These are phyloP conservation scores for Hanseniaspora jakobsenii DNA, from an alignment of 805 yeast species.

Conservation along the genomic window DNA sequence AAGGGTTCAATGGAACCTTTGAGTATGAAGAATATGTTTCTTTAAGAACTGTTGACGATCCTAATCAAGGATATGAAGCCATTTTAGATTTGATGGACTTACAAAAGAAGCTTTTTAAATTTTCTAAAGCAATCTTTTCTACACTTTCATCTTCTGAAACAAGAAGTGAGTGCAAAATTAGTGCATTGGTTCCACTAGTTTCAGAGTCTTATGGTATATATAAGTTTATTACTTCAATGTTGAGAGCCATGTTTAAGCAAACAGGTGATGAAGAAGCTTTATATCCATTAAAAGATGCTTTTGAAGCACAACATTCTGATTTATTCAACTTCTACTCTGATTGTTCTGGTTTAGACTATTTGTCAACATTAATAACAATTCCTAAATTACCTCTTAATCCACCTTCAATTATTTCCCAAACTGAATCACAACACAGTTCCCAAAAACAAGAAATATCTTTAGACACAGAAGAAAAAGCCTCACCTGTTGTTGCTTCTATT, in stretches of 20 bases:
- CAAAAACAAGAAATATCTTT: conserved; percentile 4
- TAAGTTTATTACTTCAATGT: conserved; percentile 78
- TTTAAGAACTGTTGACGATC: conserved; percentile 75
- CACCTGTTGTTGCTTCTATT: too few relatives aligned
- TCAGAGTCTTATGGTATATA: conserved; percentile 88
- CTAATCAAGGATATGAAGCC: conserved; percentile 89
- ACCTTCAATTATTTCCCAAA: conserved; percentile 27
- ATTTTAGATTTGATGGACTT: conserved; percentile 72
- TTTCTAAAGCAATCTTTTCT: conserved; percentile 65
- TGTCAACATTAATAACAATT: conserved; percentile 67
- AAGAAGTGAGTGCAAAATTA: conserved; percentile 60
- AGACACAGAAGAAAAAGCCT: conserved; percentile 10
- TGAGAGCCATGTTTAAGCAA: conserved; percentile 70
- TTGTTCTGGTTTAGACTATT: conserved; percentile 69
- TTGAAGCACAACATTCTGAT: conserved; percentile 44
- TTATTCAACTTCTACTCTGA: conserved; percentile 80
- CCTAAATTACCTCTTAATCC: conserved; percentile 31
- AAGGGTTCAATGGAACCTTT: conserved; percentile 87
- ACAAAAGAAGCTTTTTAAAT: conserved; percentile 72
- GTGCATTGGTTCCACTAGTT: conserved; percentile 81
- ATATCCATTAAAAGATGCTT: conserved; percentile 60
- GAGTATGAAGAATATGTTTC: conserved; percentile 93
- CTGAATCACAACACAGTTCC: conserved; percentile 22
- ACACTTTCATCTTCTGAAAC: conserved; percentile 38
- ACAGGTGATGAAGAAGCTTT: conserved; percentile 63